These are phyloP conservation scores for Moesziomyces parantarcticus DNA, from an alignment of 1,284 basidiomycete species.

Conservation along the genomic window DNA sequence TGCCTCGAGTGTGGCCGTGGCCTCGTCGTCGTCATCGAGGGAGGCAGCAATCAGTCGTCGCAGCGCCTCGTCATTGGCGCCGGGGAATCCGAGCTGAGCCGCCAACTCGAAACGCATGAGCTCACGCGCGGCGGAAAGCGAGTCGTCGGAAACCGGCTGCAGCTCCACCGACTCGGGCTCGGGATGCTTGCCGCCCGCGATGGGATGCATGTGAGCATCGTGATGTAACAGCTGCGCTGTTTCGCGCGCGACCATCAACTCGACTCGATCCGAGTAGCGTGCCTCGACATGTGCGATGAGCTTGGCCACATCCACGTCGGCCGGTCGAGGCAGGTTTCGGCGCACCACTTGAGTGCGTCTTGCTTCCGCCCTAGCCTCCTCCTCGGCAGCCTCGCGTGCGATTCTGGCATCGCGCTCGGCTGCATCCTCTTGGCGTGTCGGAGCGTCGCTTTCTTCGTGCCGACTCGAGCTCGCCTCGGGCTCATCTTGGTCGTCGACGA, in stretches of 20 bases:
- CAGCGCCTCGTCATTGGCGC: conserved; percentile 81
- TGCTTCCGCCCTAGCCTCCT: conserved; percentile 78
- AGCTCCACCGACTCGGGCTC: conserved; percentile 82
- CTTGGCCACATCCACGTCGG: conserved; percentile 78
- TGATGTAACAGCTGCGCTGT: conserved; percentile 83
- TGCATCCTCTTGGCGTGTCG: conserved; percentile 74
- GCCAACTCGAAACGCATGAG: conserved; percentile 85
- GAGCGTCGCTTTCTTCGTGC: conserved; percentile 10
- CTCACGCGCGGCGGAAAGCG: conserved; percentile 78
- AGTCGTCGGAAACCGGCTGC: conserved; percentile 80
- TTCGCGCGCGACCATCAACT: conserved; percentile 81
- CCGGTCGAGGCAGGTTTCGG: conserved; percentile 84
- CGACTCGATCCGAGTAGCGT: conserved; percentile 69
- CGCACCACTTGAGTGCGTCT: conserved; percentile 85
- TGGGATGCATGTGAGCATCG: conserved; percentile 86
- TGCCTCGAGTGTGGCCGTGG: conserved; percentile 70
- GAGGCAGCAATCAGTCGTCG: conserved; percentile 67
- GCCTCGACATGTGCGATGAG: conserved; percentile 72
- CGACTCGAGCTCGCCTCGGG: conserved; percentile 7
- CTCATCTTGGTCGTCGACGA: conserved; percentile 74
- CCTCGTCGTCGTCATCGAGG: conserved; percentile 70
- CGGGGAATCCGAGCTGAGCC: conserved; percentile 81
- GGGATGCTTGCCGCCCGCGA: conserved; percentile 82
- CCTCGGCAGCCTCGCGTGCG: conserved; percentile 75
- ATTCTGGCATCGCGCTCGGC: conserved; percentile 88